Evolutionary conservation across 345 rosid species (phyloP).

Genomic region (Eucalyptus marginata): DNA sequence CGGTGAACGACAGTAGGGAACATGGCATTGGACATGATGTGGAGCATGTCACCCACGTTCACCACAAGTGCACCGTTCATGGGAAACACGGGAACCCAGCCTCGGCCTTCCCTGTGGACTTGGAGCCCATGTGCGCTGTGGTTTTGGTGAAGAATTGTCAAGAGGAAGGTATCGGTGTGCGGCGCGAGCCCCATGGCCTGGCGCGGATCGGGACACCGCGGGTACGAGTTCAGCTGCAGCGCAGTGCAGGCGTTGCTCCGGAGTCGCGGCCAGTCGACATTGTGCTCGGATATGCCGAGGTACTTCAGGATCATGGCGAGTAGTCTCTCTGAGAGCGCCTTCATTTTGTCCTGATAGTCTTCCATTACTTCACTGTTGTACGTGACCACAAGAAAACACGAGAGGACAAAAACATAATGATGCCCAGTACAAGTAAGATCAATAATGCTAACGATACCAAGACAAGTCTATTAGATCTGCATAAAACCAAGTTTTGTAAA

Average conservation of each 20-base stretch:
- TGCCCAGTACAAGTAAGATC: background rate
- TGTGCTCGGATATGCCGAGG: slow-evolving; percentile 17
- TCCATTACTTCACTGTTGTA: slow-evolving; percentile 44
- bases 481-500: background rate
- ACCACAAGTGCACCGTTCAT: slow-evolving; percentile 51
- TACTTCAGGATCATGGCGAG: slow-evolving; percentile 31
- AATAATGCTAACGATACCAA: background rate
- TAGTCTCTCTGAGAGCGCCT: slow-evolving; percentile 36
- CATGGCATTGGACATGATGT: slow-evolving; percentile 51
- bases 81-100: slow-evolving; percentile 62
- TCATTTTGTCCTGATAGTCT: slow-evolving; percentile 59
- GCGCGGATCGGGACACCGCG: slow-evolving; percentile 63
- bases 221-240: slow-evolving; percentile 77
- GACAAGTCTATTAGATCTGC: background rate
- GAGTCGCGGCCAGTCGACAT: slow-evolving; percentile 5
- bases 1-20: slow-evolving; percentile 58
- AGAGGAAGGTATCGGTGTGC: slow-evolving; percentile 69
- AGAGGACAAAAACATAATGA: background rate
- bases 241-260: slow-evolving; percentile 2
- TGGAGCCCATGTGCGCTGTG: slow-evolving; percentile 37
- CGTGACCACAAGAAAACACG: background rate
- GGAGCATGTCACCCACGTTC: slow-evolving; percentile 72
- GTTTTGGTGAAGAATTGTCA: slow-evolving; percentile 64
- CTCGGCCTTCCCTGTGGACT: slow-evolving; percentile 32
- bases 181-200: slow-evolving; percentile 75